A percentile compares a stretch with the other conserved stretches of the same genome.
phyloP scores from a whole-genome alignment of 176 grass and related monocot species.

The Triticum monococcum region DNA sequence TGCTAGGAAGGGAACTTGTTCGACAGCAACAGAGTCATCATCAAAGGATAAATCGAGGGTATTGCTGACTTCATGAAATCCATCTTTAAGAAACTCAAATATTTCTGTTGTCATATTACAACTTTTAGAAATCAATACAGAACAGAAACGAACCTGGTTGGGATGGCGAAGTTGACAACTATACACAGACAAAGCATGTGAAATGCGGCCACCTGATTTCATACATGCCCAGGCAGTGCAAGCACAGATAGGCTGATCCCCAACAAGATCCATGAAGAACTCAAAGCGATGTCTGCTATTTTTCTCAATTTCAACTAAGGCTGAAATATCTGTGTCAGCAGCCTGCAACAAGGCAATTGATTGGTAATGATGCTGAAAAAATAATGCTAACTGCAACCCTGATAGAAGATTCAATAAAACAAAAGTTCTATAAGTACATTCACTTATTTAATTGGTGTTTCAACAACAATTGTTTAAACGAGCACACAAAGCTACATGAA shows the following conservation, averaged over 20 bases:
- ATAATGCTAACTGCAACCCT: neutral
- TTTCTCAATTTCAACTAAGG: slow-evolving; percentile 98
- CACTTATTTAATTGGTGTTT: neutral
- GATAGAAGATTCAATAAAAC: too few relatives aligned
- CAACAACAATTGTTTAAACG: too few relatives aligned
- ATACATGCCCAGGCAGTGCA: slow-evolving; percentile 87
- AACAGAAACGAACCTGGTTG: slow-evolving; percentile 65
- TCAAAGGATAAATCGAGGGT: slow-evolving; percentile 94
- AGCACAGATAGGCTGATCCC: slow-evolving; percentile 92
- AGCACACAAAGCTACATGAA: too few relatives aligned
- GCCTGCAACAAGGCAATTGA: slow-evolving; percentile 58
- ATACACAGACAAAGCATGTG: slow-evolving; percentile 91
- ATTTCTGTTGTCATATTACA: slow-evolving; percentile 38
- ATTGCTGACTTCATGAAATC: slow-evolving; percentile 88
- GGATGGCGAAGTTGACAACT: slow-evolving; percentile 61
- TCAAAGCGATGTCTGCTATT: slow-evolving; percentile 91
- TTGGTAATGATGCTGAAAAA: slow-evolving; percentile 16
- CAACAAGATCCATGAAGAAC: slow-evolving; percentile 97
- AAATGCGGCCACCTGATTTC: slow-evolving; percentile 92
- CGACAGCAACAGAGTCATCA: slow-evolving; percentile 89
- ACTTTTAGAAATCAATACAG: slow-evolving; percentile 15
- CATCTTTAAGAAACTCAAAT: slow-evolving; percentile 90
- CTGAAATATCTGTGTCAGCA: slow-evolving; percentile 96
- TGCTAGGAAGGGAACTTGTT: slow-evolving; percentile 95
- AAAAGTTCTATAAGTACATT: too few relatives aligned